Evolutionary conservation across 1,284 basidiomycete species (phyloP), one percentile per base, ranked within the genome.

Genomic region (Fistulinella cinereoalba): DNA sequence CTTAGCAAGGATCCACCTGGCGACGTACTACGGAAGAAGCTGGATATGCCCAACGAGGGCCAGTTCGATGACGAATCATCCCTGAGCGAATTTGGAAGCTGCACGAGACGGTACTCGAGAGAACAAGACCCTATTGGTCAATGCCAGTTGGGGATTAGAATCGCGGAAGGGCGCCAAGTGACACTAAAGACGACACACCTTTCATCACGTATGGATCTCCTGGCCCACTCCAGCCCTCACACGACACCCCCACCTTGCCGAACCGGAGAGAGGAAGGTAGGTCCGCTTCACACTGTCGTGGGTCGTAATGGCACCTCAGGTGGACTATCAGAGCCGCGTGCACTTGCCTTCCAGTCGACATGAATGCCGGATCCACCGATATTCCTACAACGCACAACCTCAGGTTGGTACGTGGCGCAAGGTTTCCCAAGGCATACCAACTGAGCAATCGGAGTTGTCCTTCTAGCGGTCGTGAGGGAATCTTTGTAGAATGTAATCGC

Each of bases 141-240:
- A 33, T 13, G 39, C 38, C 22, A 25, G 38, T 31, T 24, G 37
- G 38, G 27, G 13, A 39, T 48, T 16, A 43, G 18, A n/a, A 22
- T 29, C 7, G 12, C 1, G 23, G 22, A 41, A 40, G 9, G 16
- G 21, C 10, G 32, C 23, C 6, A 37, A 16, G 36, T 16, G 33
- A 32, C 15, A 19, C 13, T 25, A 19, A 24, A n/a, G 41, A 31
- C 22, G 18, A 57, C 74, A 38, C 44, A 88, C 91, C 91, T 74
- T 92, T 91, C 47, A 96, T 68, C 12, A 97, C 86, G 61, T 85
- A 82, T 0, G 80, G 75, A 67, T 97, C 93, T 1, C 89, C 87
- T 0, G 92, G 77, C 22, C 75, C 70, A 28, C 75, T 77, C 83
- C 85, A 97, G 10, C 94, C 93, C 71, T 97, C 94, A 58, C 94